Conservation (phyloP, 2,329 filamentous ascomycete species). For the Ramichloridium luteum region DNA sequence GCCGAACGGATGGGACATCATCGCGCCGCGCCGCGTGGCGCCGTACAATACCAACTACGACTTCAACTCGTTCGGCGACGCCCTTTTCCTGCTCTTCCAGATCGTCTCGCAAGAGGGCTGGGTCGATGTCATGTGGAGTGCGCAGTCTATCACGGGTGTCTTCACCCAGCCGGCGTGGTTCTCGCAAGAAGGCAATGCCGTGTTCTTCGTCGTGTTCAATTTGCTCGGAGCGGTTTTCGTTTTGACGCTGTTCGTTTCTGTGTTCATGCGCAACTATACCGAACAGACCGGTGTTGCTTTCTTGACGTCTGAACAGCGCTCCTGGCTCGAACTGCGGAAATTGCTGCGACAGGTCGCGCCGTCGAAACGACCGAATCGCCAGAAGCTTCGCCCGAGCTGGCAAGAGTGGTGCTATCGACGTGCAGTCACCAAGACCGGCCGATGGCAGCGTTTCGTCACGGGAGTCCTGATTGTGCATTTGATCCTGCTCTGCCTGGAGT, state of each 20-base stretch:
- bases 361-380: slow-evolving; percentile 78
- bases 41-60: slow-evolving; percentile 64
- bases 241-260: slow-evolving; percentile 91
- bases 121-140: slow-evolving; percentile 81
- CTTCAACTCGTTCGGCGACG: slow-evolving; percentile 90
- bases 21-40: slow-evolving; percentile 66
- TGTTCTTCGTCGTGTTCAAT: slow-evolving; percentile 96
- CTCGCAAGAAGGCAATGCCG: slow-evolving; percentile 65
- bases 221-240: slow-evolving; percentile 92
- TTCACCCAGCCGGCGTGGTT: slow-evolving; percentile 61
- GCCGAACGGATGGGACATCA: slow-evolving; percentile 73
- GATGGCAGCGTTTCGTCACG: slow-evolving; percentile 79
- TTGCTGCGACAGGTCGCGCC: slow-evolving; percentile 84
- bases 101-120: slow-evolving; percentile 98
- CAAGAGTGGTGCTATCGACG: slow-evolving; percentile 91
- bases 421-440: slow-evolving; percentile 85
- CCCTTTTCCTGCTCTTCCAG: slow-evolving; percentile 93
- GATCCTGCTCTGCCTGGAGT: slow-evolving; percentile 72
- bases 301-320: slow-evolving; percentile 86
- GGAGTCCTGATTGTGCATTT: slow-evolving; percentile 69
- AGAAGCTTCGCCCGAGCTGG: slow-evolving; percentile 59
- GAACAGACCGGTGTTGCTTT: slow-evolving; percentile 97
- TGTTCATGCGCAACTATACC: slow-evolving; percentile 99
- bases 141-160: slow-evolving; percentile 66
- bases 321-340: slow-evolving; percentile 91